Evolutionary conservation across 73 alveolate genomes (phyloP).

Genomic region (Durusdinium trenchii): DNA sequence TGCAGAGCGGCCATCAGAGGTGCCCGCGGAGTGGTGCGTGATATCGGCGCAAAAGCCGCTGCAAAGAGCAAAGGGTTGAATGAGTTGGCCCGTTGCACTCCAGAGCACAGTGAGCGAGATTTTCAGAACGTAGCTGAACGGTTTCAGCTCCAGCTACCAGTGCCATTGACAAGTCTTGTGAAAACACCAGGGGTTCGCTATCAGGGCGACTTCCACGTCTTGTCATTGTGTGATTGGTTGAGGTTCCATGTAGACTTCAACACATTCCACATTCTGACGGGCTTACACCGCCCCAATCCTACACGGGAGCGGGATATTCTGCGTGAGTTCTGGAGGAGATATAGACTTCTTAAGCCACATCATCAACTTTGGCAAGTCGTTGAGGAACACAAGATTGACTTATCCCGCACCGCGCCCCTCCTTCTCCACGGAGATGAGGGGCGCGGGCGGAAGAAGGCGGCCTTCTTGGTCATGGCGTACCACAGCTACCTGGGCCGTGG

Average conservation of each 20-base stretch:
- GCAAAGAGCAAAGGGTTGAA: not conserved
- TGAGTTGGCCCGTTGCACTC: not conserved
- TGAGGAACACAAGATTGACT: not conserved
- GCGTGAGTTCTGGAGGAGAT: not conserved
- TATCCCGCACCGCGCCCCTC: not conserved
- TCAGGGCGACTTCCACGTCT: not conserved
- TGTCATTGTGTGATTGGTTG: not conserved
- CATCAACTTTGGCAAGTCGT: not conserved
- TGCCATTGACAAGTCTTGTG: not conserved
- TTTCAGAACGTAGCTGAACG: not conserved
- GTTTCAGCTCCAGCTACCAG: not conserved
- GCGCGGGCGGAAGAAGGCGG: not conserved
- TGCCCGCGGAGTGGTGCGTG: slow-evolving; percentile 20
- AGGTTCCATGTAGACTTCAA: not conserved
- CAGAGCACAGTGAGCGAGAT: not conserved
- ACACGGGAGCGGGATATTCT: not conserved
- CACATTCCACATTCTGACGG: not conserved
- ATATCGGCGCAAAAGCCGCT: not conserved
- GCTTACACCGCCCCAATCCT: not conserved
- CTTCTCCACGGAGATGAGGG: slow-evolving; percentile 47
- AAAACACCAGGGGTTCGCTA: slow-evolving; percentile 8
- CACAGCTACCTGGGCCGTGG: not conserved
- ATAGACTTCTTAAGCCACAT: not conserved
- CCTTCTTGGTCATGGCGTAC: not conserved
- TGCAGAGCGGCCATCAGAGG: slow-evolving; percentile 15